Conservation (phyloP, 2,329 filamentous ascomycete species). For the Sarocladium kiliense region DNA sequence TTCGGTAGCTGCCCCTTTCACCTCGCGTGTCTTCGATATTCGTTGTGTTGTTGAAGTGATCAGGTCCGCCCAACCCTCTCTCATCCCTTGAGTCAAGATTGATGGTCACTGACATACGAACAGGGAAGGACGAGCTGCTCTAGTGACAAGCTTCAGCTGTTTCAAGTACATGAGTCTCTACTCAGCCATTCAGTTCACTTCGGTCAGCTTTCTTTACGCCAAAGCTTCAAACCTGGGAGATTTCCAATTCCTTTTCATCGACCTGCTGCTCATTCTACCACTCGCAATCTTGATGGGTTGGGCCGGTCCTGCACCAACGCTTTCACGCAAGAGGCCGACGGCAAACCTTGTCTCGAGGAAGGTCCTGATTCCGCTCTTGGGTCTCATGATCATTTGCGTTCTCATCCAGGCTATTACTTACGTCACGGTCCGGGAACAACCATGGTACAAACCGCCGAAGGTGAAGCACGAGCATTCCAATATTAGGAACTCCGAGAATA, state of each 20-base stretch:
- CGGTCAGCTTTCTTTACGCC: slow-evolving; percentile 93
- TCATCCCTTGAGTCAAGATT: neutral
- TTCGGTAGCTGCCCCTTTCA: slow-evolving; percentile 96
- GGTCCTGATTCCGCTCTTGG: slow-evolving; percentile 81
- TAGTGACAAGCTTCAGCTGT: slow-evolving; percentile 98
- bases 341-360: slow-evolving; percentile 90
- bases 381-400: slow-evolving; percentile 80
- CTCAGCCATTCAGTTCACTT: slow-evolving; percentile 98
- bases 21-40: slow-evolving; percentile 92
- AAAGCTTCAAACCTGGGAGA: slow-evolving; percentile 92
- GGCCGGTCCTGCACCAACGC: slow-evolving; percentile 74
- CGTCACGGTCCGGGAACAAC: slow-evolving; percentile 67
- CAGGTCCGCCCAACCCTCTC: slow-evolving; percentile 39
- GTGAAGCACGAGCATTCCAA: slow-evolving; percentile 76
- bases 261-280: slow-evolving; percentile 84
- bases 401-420: slow-evolving; percentile 71
- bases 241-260: slow-evolving; percentile 97
- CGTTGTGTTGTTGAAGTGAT: slow-evolving; percentile 93
- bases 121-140: slow-evolving; percentile 83
- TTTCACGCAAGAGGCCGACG: slow-evolving; percentile 82
- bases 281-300: slow-evolving; percentile 99
- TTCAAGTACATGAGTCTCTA: slow-evolving; percentile 99
- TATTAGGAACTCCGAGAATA: slow-evolving; percentile 89
- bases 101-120: slow-evolving; percentile 16
- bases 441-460: slow-evolving; percentile 82